These are phyloP conservation scores for Cicer chorassanicum DNA, from an alignment of 306 rosid genomes.

Conservation along the genomic window DNA sequence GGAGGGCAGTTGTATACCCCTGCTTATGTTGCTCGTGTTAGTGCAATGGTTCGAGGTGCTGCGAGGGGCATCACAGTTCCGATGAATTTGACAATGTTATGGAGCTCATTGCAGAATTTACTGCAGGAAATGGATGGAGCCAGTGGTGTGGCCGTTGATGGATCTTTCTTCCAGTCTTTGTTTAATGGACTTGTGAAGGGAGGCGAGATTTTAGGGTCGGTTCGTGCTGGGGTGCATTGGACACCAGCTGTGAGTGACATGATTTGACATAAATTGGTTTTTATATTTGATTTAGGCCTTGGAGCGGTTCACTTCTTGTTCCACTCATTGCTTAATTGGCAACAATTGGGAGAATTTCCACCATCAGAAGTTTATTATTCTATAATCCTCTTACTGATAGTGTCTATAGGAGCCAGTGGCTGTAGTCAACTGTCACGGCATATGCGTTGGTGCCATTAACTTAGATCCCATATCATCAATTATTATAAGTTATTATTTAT, in stretches of 20 bases:
- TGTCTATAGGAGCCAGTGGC: conserved; percentile 15
- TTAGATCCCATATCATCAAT: conserved; percentile 31
- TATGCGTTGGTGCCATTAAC: conserved; percentile 23
- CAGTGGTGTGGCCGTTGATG: conserved; percentile 82
- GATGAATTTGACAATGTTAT: conserved; percentile 69
- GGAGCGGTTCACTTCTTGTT: conserved; percentile 20
- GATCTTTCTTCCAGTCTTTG: conserved; percentile 87
- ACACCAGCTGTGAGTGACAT: conserved; percentile 85
- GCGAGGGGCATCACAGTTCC: conserved; percentile 83
- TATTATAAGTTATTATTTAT: conserved; percentile 18
- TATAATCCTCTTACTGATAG: conserved; percentile 25
- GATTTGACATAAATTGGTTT: conserved; percentile 38
- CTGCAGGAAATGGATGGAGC: conserved; percentile 87
- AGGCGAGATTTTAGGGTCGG: conserved; percentile 79
- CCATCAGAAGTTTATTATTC: conserved; percentile 17
- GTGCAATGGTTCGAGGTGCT: conserved; percentile 97
- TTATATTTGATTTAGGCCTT: conserved; percentile 27
- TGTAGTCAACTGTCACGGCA: conserved; percentile 25
- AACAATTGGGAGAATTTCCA: conserved; percentile 10
- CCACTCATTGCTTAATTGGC: conserved; percentile 23
- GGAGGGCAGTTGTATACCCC: conserved; percentile 97
- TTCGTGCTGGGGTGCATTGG: conserved; percentile 98
- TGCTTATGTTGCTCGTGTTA: conserved; percentile 89
- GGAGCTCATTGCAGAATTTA: conserved; percentile 86
- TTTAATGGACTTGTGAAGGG: conserved; percentile 86